Evolutionary conservation across 169 alveolate genomes (phyloP).

Genomic region (Perkinsus olseni): DNA sequence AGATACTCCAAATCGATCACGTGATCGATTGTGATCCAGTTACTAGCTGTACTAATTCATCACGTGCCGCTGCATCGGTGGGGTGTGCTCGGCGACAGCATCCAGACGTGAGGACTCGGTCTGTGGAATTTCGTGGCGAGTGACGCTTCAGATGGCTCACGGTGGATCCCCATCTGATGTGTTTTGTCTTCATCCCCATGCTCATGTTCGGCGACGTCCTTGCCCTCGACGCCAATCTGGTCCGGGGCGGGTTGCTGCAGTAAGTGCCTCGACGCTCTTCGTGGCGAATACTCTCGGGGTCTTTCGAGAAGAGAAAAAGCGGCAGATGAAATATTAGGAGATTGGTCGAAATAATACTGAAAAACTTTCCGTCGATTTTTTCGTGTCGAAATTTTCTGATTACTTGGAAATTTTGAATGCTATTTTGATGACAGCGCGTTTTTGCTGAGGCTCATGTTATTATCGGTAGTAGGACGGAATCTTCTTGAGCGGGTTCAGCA

Average conservation of each 20-base stretch:
- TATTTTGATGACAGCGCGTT: too few species aligned
- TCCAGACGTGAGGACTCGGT: not conserved
- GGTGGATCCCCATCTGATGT: not conserved
- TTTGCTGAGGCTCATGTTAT: too few species aligned
- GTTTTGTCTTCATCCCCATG: not conserved
- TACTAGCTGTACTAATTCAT: not conserved
- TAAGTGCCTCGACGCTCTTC: too few species aligned
- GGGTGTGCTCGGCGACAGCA: not conserved
- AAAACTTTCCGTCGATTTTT: too few species aligned
- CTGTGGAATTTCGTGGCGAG: not conserved
- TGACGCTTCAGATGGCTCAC: not conserved
- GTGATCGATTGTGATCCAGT: not conserved
- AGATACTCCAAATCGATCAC: not conserved
- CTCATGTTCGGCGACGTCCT: not conserved
- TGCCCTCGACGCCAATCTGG: not conserved
- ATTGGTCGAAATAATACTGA: too few species aligned
- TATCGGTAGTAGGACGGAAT: too few species aligned
- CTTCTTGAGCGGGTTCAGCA: too few species aligned
- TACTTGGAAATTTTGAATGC: too few species aligned
- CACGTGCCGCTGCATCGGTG: not conserved
- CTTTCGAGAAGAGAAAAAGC: too few species aligned
- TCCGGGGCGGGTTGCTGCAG: not conserved
- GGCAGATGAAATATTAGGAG: too few species aligned
- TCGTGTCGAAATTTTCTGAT: too few species aligned
- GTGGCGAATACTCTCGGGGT: not conserved